phyloP scores from a whole-genome alignment of 2,329 filamentous ascomycete genomes.

The Sclerotinia glacialis region DNA sequence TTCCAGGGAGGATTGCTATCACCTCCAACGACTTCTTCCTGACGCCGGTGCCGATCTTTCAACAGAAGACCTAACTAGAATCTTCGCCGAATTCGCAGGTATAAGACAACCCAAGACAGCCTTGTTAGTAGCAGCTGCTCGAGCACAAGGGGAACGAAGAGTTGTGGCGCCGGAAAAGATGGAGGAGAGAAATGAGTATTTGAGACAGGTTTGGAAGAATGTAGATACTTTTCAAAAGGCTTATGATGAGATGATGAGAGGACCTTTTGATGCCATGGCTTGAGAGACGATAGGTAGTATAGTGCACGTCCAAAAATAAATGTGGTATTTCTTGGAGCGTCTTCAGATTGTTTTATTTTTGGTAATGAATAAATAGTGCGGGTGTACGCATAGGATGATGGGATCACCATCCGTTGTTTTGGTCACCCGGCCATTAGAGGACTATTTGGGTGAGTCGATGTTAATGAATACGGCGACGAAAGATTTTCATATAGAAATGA shows the following conservation, averaged over 20 bases:
- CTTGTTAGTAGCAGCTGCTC: slow-evolving; percentile 9
- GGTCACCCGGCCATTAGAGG: too few relatives aligned
- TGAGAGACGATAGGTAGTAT: not conserved
- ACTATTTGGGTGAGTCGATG: too few relatives aligned
- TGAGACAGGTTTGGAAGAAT: slow-evolving; percentile 14
- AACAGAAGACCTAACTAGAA: not conserved
- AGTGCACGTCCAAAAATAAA: not conserved
- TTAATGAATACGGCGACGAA: too few relatives aligned
- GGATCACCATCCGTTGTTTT: not conserved
- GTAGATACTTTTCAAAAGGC: not conserved
- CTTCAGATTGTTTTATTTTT: too few relatives aligned
- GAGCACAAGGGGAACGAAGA: slow-evolving; percentile 22
- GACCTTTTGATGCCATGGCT: slow-evolving; percentile 4
- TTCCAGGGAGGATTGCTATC: slow-evolving; percentile 18
- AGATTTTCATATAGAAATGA: too few relatives aligned
- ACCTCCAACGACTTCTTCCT: not conserved
- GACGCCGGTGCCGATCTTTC: not conserved
- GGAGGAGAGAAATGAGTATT: slow-evolving; percentile 14
- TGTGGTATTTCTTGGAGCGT: too few relatives aligned
- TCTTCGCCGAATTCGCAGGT: slow-evolving; percentile 13
- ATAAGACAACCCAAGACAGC: slow-evolving; percentile 21
- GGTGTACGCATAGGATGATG: not conserved
- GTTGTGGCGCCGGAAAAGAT: slow-evolving; percentile 7
- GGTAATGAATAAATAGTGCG: not conserved
- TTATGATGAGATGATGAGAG: slow-evolving; percentile 1